Base-by-base conservation (phyloP, 345 rosid species). In the Salix koriyanagi region DNA sequence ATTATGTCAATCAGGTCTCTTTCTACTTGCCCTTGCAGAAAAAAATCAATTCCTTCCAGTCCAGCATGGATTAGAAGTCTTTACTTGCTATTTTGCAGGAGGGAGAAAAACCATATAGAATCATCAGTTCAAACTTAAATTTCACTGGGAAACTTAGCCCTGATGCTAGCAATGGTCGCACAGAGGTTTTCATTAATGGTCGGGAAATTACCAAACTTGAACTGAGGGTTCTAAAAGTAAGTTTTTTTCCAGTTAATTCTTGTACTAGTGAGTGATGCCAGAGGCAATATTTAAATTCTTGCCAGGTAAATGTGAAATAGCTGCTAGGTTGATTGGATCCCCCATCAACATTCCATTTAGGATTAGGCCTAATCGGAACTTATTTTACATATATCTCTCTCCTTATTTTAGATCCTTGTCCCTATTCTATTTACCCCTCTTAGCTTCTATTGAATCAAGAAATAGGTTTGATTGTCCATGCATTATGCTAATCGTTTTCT, bases 191-290 rank as follows among this genome's bases (percentile, higher is more conserved):
- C 77, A 88, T 96, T 2, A 96, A 94, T 42, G 99, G 99, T 60
- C 84, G 98, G 46, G 97, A 96, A 85, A 94, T 96, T 69, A 96
- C 99, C 37, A 96, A 85, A 84, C 92, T 85, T 68, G 98, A 96
- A 68, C 78, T 82, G 73, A 91, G 95, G 85, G 89, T 96, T 26
- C 85, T 96, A 65, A 96, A 84, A 89, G 99, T 93, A 79, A 85
- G 79, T 16, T 46, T 18, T 41, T 80, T 70, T 34, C 36, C 32
- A 11, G 6, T 72, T 67, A 9, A 36, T 69, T 21, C 21, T 42
- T 67, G 67, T 61, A 75, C 70, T 78, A 34, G 21, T 34, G 11
- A 21, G 32, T 16, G 54, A 16, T 75, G 21, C 34, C 56, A 75
- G 15, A 21, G 18, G 28, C 36, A 46, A 52, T 9, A 36, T 46